Evolutionary conservation across 2,329 filamentous ascomycete genomes (phyloP).

Genomic region (Teratosphaeria gauchensis): DNA sequence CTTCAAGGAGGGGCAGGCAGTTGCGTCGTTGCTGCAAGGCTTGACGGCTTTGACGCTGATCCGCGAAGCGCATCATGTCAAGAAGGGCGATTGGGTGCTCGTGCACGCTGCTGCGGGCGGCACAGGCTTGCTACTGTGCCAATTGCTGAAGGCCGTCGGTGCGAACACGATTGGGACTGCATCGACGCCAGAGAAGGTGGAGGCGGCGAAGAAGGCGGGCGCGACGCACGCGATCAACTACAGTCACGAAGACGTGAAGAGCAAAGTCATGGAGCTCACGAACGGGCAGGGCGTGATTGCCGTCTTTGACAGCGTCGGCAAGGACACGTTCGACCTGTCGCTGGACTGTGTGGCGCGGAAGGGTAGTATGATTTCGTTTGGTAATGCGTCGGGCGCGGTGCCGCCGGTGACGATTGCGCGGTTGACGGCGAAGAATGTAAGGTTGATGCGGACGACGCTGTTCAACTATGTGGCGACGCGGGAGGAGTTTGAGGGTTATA

Average conservation of each 20-base stretch:
- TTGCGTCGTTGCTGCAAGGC: conserved; percentile 67
- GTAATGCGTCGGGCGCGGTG: conserved; percentile 71
- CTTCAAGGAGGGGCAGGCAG: conserved; percentile 52
- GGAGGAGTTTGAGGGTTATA: conserved; percentile 63
- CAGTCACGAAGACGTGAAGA: conserved; percentile 46
- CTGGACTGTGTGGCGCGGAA: conserved; percentile 66
- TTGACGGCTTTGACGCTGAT: conserved; percentile 73
- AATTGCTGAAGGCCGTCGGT: conserved; percentile 62
- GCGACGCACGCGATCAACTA: conserved; percentile 67
- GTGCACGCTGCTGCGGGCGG: conserved; percentile 82
- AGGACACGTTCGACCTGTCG: conserved; percentile 71
- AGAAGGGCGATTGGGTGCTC: conserved; percentile 70
- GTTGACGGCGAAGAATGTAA: conserved; percentile 65
- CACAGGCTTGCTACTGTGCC: conserved; percentile 64
- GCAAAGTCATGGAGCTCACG: conserved; percentile 59
- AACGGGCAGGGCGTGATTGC: conserved; percentile 62
- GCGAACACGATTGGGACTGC: conserved; percentile 74
- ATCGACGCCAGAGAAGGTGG: conserved; percentile 61
- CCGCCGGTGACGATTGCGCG: conserved; percentile 55
- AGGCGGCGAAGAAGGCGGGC: conserved; percentile 58
- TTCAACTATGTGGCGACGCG: conserved; percentile 60
- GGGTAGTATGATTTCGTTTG: conserved; percentile 68
- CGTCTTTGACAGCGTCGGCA: conserved; percentile 80
- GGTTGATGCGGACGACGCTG: conserved; percentile 64
- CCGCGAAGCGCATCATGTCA: conserved; percentile 60